Evolutionary conservation across 202 grass and related monocot genomes (phyloP), one percentile per base, ranked within the genome.

Genomic region (Eragrostis tef): DNA sequence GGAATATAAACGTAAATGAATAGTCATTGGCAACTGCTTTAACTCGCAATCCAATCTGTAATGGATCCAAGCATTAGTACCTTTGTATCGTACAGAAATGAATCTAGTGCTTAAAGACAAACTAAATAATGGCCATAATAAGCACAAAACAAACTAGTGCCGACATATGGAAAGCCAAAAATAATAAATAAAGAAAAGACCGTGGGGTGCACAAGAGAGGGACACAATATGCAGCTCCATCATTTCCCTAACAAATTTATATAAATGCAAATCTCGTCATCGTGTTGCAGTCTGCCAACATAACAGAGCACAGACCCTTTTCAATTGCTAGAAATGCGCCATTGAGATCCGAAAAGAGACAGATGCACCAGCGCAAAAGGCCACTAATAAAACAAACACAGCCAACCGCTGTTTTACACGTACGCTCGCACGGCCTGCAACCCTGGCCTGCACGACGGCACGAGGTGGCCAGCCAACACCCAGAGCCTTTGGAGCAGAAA

Each of bases 391-490:
- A 2, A 64, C 17, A 64, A 15, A 1, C 8, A 0, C 0, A 46
- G 44, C 11, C 58, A 50, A 64, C 70, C 4, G 10, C 49, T 7
- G 2, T 73, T 73, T 7, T 73, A 73, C 70, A 73, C 70, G 48
- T 21, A 54, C 17, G 17, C 19, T n/a, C 6, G 50, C 50, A 68
- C 50, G 2, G 19, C 7, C 36, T 67, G 61, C 71, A 34, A 3
- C 59, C 75, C 51, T 84, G 39, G 41, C 64, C 42, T 61, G 73
- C 73, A 84, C 61, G 61, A 67, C 11, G 62, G 72, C 81, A 77
- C 64, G 73, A 70, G 72, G 81, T 0, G 17, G 45, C 22, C 45
- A 46, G 34, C 72, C 72, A 27, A 14, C 7, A 14, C 7, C 45
- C 58, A 47, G 46, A 17, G 62, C 71, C 29, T 67, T 67, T 75